Percentiles rank a stretch among this genome's conserved stretches.
phyloP scores from a whole-genome alignment of 306 rosid species.

The Trichosanthes truncata region DNA sequence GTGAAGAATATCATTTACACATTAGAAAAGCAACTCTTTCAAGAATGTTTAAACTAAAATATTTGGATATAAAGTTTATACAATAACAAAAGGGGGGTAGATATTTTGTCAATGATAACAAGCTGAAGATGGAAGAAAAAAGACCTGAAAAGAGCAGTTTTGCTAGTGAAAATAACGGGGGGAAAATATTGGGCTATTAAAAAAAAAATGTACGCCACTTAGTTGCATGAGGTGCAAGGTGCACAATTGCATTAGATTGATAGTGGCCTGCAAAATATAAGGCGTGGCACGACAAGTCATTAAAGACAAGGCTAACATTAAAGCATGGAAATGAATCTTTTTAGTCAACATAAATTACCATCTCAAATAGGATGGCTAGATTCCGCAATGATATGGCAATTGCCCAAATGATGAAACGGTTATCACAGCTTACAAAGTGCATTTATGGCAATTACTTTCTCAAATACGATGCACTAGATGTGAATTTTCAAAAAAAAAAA shows the following conservation, averaged over 20 bases:
- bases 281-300: not conserved
- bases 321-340: not conserved
- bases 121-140: not conserved
- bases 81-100: not conserved
- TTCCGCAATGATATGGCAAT: not conserved
- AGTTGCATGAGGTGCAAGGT: not conserved
- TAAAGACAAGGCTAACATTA: not conserved
- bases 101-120: not conserved
- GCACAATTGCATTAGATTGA: not conserved
- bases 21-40: not conserved
- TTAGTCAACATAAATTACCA: not conserved
- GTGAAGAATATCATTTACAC: not conserved
- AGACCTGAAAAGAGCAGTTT: not conserved
- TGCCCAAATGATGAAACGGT: not conserved
- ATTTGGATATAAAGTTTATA: not conserved
- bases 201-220: not conserved
- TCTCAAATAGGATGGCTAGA: not conserved
- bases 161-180: not conserved
- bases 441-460: not conserved
- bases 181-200: not conserved
- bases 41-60: not conserved
- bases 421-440: not conserved
- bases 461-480: not conserved
- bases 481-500: not conserved
- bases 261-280: not conserved